Evolutionary conservation across 2,329 filamentous ascomycete genomes (phyloP), one percentile per base, ranked within the genome.

Genomic region (Ceratocystis harringtonii): DNA sequence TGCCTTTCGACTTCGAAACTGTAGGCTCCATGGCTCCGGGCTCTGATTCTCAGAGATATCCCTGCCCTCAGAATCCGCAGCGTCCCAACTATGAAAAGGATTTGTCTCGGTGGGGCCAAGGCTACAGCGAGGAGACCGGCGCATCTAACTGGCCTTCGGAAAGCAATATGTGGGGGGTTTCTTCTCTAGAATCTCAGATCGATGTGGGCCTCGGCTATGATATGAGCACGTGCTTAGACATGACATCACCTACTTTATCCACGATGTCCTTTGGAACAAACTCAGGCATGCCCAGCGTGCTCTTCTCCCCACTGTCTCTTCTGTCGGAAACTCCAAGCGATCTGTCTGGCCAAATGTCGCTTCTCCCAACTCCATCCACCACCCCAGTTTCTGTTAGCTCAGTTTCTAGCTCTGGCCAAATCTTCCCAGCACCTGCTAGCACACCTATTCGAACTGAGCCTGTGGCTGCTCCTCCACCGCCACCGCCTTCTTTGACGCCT

Each of bases 291-390:
- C 12, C 36, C 7, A 60, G 44, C 19, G 41, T 55, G 4, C 15
- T 63, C 1, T 65, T 67, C 15, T 67, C 66, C 3, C 66, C 66
- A 3, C 45, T 67, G 6, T 65, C 61, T 41, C 36, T 57, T 7
- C 19, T 64, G 48, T 65, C 66, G 17, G 66, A 67, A 36, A 43
- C 61, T 22, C 48, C 32, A 30, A 61, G 25, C 61, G 65, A 61
- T 7, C 43, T 65, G n/a, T 32, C 55, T n/a, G 63, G 63, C n/a
- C 50, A 64, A 10, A 57, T 43, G 4, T 64, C 62, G 1, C 52
- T 67, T 12, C 48, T 65, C 17, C 66, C 66, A 15, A 67, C 66
- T 19, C 66, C 66, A 22, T 67, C 66, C 25, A 67, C 66, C 32
- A 67, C 66, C 3, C 66, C 66, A 1, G 66, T 67, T 22, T 67